Conservation (phyloP, 495 filamentous ascomycete species). For the Filosporella fistucella region DNA sequence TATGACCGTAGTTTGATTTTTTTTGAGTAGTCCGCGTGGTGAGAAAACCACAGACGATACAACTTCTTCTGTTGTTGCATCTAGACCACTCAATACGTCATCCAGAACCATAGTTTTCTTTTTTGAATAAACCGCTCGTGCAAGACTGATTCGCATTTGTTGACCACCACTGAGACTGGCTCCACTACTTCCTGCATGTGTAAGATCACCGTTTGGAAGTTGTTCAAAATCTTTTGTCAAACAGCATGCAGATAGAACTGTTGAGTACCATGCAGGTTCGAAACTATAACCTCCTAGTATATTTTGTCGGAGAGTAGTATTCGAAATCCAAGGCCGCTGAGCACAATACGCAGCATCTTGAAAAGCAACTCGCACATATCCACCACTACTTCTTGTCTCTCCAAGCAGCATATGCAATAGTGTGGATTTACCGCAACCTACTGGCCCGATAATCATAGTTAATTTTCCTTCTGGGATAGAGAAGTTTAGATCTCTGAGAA, state of each 20-base stretch:
- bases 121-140: slow-evolving; percentile 26
- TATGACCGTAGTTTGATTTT: slow-evolving; percentile 36
- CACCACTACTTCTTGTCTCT: slow-evolving; percentile 31
- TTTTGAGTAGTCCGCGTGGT: slow-evolving; percentile 34
- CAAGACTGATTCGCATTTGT: slow-evolving; percentile 45
- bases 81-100: slow-evolving; percentile 47
- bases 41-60: not conserved
- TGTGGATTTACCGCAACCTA: slow-evolving; percentile 45
- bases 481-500: not conserved
- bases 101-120: slow-evolving; percentile 28
- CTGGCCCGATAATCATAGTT: slow-evolving; percentile 38
- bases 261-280: slow-evolving; percentile 8
- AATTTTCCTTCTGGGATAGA: not conserved
- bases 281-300: slow-evolving; percentile 21
- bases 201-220: slow-evolving; percentile 47
- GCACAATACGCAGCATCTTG: slow-evolving; percentile 23
- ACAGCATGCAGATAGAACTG: slow-evolving; percentile 21
- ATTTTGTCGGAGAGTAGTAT: slow-evolving; percentile 30
- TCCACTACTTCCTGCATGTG: slow-evolving; percentile 51
- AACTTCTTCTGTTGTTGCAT: slow-evolving; percentile 38
- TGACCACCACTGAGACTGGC: slow-evolving; percentile 50
- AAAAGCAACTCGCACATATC: not conserved
- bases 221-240: slow-evolving; percentile 29
- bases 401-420: slow-evolving; percentile 42
- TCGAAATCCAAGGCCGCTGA: slow-evolving; percentile 35